A percentile compares a stretch with the other conserved stretches of the same genome.
Evolutionary conservation across 148 eudicot genomes (phyloP).

Genomic region (Camellia japonica): DNA sequence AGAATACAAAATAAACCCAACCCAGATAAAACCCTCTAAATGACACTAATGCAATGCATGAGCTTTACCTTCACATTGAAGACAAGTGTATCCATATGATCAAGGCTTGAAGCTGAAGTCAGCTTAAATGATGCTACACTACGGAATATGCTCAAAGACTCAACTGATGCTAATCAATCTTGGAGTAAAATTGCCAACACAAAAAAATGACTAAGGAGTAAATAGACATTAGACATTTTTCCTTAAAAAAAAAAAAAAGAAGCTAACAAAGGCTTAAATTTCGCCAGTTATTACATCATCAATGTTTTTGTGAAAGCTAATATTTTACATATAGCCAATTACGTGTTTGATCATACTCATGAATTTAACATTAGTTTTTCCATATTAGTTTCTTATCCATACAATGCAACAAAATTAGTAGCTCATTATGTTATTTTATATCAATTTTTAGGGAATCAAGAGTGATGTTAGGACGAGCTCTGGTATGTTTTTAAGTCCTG

Average conservation of each 20-base stretch:
- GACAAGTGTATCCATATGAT: no score
- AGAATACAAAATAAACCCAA: no score
- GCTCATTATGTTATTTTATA: conserved; percentile 11
- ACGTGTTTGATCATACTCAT: not conserved
- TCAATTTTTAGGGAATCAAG: conserved; percentile 57
- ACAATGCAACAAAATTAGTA: not conserved
- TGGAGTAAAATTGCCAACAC: no score
- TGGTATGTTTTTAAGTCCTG: conserved; percentile 77
- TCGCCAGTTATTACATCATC: not conserved
- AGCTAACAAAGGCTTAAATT: not conserved
- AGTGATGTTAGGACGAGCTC: conserved; percentile 95
- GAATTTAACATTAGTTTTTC: not conserved
- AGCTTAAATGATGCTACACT: no score
- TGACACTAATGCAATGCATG: no score
- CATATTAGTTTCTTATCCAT: not conserved
- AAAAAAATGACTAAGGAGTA: no score
- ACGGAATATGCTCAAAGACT: no score
- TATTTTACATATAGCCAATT: not conserved
- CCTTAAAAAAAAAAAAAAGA: not conserved
- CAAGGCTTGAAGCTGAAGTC: no score
- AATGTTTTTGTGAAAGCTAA: not conserved
- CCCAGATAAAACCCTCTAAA: no score
- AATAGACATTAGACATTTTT: no score
- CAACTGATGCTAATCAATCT: no score
- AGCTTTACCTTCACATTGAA: no score